Conservation (phyloP, 2,329 filamentous ascomycete genomes). For the Aphanoascus verrucosus region DNA sequence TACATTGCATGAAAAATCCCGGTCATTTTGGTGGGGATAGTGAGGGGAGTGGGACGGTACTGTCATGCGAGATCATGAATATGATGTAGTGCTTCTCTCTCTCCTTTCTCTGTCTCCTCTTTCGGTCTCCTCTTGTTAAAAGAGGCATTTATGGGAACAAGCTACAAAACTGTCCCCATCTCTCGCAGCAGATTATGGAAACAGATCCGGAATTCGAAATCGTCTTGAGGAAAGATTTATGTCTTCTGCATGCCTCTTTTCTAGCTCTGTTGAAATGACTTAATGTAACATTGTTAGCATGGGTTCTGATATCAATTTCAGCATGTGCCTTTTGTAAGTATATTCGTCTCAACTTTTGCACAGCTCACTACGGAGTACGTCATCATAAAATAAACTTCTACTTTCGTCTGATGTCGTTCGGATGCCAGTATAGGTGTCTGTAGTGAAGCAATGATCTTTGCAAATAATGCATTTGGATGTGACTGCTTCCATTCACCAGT, state of each 20-base stretch:
- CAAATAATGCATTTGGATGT: neutral
- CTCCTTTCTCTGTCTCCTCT: neutral
- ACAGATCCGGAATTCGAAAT: constrained; percentile 10
- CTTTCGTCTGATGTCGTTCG: neutral
- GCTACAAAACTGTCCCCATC: neutral
- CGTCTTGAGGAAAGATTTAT: neutral
- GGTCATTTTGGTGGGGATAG: neutral
- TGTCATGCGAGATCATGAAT: constrained; percentile 6
- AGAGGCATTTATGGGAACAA: neutral
- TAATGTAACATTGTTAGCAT: constrained; percentile 2
- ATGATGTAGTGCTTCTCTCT: constrained; percentile 6
- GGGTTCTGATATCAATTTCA: neutral
- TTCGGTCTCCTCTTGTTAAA: neutral
- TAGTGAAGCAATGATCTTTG: neutral
- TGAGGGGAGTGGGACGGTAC: neutral
- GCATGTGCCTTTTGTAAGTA: neutral
- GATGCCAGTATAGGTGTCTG: neutral
- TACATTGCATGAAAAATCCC: constrained; percentile 1
- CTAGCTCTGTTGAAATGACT: neutral
- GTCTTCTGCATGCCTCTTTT: neutral
- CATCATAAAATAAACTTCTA: neutral
- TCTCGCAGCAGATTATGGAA: neutral
- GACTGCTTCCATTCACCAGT: neutral
- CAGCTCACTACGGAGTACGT: neutral
- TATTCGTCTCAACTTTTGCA: neutral